Evolutionary conservation across 192 early-diverging fungal genomes (phyloP), one percentile per base, ranked within the genome.

Genomic region (Helicostylum pulchrum): DNA sequence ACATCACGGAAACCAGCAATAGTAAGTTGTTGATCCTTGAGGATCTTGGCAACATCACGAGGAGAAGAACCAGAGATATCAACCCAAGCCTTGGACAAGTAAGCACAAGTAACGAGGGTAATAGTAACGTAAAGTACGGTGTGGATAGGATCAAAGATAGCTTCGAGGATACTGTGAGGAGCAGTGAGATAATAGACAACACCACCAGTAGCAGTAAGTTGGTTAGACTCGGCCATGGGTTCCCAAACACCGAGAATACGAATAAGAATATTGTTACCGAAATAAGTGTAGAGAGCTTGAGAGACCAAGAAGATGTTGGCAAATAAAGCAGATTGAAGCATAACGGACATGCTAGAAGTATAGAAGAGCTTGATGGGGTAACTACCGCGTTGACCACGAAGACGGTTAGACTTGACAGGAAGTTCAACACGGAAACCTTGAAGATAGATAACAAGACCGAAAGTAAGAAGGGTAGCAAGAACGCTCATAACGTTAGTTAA

Each of bases 301-400:
- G 94, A 97, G 76, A 97, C 90, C 80, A 99, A 89, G 75, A 95
- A 97, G 61, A 96, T 83, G 71, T 99, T 92, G 60, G 94, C 95
- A 52, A 92, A 90, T 62, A 99, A 81, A 43, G 97, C 93, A 30
- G 95, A 97, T 80, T 98, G 95, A 61, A 97, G 89, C 97, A 99
- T 99, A 70, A 99, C 95, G 51, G 97, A 93, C 97, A 99, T 98
- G 83, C 96, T 98, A 63, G 95, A 97, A 36, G 97, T 99, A 85
- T 99, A 99, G 81, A 99, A 97, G 51, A 99, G 85, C 86, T 99
- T 99, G 87, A 99, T 87, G 53, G 97, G 97, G 82, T 95, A 99
- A 64, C 92, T 86, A 17, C 94, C 94, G 63, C 90, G 90, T 79
- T 99, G 97, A 50, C 97, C 96, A 80, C 96, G 94, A 79, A 92